These are phyloP conservation scores for Penicillium glabrum DNA, from an alignment of 2,329 filamentous ascomycete species.

Conservation along the genomic window DNA sequence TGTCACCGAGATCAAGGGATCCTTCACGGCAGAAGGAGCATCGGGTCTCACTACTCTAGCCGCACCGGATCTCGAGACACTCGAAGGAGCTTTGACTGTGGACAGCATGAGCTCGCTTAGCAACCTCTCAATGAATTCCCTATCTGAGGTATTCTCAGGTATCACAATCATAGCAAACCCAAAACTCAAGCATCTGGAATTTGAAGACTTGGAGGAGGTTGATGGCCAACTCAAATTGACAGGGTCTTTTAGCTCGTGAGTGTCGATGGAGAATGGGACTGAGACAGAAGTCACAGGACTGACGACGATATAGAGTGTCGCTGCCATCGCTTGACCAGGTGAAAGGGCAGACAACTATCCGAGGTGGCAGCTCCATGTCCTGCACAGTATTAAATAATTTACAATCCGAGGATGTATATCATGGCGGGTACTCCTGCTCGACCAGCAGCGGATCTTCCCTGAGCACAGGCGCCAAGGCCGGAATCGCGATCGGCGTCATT, in stretches of 20 bases:
- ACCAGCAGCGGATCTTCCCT: slow-evolving; percentile 8
- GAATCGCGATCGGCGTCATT: slow-evolving; percentile 40
- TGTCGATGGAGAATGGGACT: neutral
- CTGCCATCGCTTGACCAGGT: slow-evolving; percentile 25
- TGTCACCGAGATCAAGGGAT: slow-evolving; percentile 29
- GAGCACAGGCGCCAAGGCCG: slow-evolving; percentile 28
- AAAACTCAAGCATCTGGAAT: slow-evolving; percentile 16
- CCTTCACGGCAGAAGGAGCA: slow-evolving; percentile 18
- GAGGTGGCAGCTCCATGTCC: slow-evolving; percentile 19
- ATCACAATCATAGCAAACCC: slow-evolving; percentile 23
- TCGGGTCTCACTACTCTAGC: slow-evolving; percentile 16
- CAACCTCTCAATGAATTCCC: slow-evolving; percentile 15
- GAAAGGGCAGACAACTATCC: slow-evolving; percentile 21
- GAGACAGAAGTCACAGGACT: neutral
- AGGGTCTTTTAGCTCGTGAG: slow-evolving; percentile 26
- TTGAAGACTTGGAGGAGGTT: slow-evolving; percentile 24
- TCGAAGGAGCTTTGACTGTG: slow-evolving; percentile 21
- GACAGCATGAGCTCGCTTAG: slow-evolving; percentile 19
- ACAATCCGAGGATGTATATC: slow-evolving; percentile 14
- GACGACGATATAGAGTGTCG: slow-evolving; percentile 18
- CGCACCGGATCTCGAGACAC: slow-evolving; percentile 19
- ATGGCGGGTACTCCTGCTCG: slow-evolving; percentile 21
- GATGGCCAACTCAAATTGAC: slow-evolving; percentile 22
- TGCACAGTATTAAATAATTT: slow-evolving; percentile 22
- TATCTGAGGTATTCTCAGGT: slow-evolving; percentile 18